These are phyloP conservation scores for Talaromyces verruculosus DNA, from an alignment of 2,329 filamentous ascomycete genomes.

Conservation along the genomic window DNA sequence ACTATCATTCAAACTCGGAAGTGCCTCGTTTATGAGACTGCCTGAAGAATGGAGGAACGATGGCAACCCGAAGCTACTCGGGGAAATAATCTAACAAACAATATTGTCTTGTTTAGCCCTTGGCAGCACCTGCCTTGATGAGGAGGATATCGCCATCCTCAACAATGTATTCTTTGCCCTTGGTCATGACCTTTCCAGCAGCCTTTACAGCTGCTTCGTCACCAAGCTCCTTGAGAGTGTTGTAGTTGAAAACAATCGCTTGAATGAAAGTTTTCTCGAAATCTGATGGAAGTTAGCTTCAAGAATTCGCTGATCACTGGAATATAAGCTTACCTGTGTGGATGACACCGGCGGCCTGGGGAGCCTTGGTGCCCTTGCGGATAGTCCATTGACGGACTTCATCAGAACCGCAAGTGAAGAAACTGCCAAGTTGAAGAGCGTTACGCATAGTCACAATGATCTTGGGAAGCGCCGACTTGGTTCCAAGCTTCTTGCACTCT, in stretches of 20 bases:
- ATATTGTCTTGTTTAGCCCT: conserved; percentile 34
- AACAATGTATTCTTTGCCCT: conserved; percentile 88
- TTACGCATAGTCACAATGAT: conserved; percentile 91
- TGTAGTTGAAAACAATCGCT: conserved; percentile 89
- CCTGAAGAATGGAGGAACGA: neutral
- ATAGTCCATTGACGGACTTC: conserved; percentile 99
- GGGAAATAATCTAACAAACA: neutral
- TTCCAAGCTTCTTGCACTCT: conserved; percentile 84
- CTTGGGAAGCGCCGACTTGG: conserved; percentile 88
- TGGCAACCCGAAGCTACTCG: conserved; percentile 3
- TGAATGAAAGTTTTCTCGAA: conserved; percentile 99
- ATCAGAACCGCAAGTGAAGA: conserved; percentile 95
- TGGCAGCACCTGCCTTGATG: conserved; percentile 68
- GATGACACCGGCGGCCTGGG: conserved; percentile 94
- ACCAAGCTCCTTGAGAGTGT: conserved; percentile 75
- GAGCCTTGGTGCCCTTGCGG: conserved; percentile 93
- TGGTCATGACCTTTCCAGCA: conserved; percentile 95
- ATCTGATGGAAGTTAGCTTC: conserved; percentile 50
- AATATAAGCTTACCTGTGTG: conserved; percentile 59
- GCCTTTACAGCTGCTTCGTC: conserved; percentile 87
- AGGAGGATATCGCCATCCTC: conserved; percentile 65
- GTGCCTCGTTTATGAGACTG: neutral
- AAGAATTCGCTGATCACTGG: neutral
- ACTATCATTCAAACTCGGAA: conserved; percentile 7
- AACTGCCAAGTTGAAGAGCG: conserved; percentile 82